Base-by-base conservation (phyloP, 768 basidiomycete genomes). In the Pisolithus sp. region DNA sequence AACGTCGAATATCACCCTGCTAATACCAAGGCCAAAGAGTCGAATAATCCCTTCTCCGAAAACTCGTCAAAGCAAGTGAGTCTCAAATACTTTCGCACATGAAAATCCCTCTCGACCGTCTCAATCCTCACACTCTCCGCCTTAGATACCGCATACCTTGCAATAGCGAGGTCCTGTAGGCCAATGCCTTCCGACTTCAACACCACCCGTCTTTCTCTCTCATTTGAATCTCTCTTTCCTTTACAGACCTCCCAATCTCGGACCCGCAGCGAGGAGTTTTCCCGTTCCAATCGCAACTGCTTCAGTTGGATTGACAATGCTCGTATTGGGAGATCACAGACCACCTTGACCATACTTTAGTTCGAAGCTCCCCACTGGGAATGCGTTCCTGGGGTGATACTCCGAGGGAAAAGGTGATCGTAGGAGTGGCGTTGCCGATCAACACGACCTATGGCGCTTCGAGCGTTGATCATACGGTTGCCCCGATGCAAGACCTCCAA, bases 181-280 rank as follows among this genome's bases (percentile, higher is more conserved):
- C 87, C 89, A 6, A 93, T 68, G 2, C 93, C 92, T 5, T 93
- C 93, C 0, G 86, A 88, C 69, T 93, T 94, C 77, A 91, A 93
- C 26, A 93, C 75, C 1, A 84, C 88, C 10, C 74, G 0, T 76
- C 74, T 1, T 78, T 80, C 3, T 63, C 55, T 20, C 8, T 58
- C 30, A 30, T n/a, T 46, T 52, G 30, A 60, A 38, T 39, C 39
- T 54, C 44, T 42, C 43, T 5, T 30, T 30, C 30, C 46, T 44
- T 30, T 24, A 86, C 68, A 15, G 86, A 62, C 55, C 87, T 78
- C 5, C 90, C 91, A 0, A 94, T 73, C 64, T 93, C 7, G 24
- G 24, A 2, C 26, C 26, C 26, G 26, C 26, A 26, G 54, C 15
- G 48, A 92, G 86, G 38, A 94, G 71, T 59, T 95, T 92, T 0